These are phyloP conservation scores for Acrasis kona DNA, from an alignment of 78 protist species.

Conservation along the genomic window DNA sequence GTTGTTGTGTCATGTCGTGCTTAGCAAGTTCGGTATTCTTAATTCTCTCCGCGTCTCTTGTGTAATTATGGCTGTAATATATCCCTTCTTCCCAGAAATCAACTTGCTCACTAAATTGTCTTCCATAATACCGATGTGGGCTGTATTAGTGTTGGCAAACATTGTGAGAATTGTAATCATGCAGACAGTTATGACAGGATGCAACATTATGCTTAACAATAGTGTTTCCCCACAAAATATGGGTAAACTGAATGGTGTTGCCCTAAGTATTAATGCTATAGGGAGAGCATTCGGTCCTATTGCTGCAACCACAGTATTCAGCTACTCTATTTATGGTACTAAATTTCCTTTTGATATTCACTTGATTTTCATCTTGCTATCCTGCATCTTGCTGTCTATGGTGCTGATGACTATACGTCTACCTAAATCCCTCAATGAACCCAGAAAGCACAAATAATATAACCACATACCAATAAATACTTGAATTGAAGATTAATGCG, in stretches of 20 bases:
- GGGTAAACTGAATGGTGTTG: neutral
- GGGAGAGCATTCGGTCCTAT: neutral
- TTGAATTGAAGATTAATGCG: too few species aligned
- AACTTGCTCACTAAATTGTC: too few species aligned
- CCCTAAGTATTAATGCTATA: neutral
- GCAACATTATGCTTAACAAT: neutral
- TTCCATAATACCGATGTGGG: neutral
- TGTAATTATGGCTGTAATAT: too few species aligned
- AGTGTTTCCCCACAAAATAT: neutral
- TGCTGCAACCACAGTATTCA: neutral
- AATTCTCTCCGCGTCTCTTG: too few species aligned
- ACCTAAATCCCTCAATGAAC: too few species aligned
- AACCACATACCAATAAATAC: too few species aligned
- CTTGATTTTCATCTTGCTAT: neutral
- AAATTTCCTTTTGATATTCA: neutral
- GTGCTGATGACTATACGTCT: too few species aligned
- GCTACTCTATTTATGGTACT: neutral
- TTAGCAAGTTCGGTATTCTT: too few species aligned
- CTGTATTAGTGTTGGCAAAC: neutral
- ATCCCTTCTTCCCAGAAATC: too few species aligned
- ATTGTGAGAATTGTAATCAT: neutral
- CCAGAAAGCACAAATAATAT: too few species aligned
- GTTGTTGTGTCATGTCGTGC: too few species aligned
- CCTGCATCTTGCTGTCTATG: too few species aligned
- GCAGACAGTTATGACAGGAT: neutral